A percentile compares a stretch with the other conserved stretches of the same genome.
Evolutionary conservation across 2,329 filamentous ascomycete species (phyloP).

Genomic region (Xylaria sp.): DNA sequence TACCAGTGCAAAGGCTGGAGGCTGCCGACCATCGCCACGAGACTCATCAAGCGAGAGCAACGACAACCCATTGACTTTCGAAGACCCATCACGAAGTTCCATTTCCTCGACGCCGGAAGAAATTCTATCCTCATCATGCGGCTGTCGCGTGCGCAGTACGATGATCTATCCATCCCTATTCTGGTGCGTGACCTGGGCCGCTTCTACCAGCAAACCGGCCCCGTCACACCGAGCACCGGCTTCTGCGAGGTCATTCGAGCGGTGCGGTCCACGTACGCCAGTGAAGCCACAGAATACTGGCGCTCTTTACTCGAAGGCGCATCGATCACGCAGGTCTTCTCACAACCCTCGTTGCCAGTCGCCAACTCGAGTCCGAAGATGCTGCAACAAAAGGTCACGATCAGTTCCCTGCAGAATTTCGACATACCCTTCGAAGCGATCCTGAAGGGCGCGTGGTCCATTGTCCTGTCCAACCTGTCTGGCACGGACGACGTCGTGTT

Average conservation of each 20-base stretch:
- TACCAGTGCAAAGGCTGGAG: conserved; percentile 38
- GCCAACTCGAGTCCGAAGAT: conserved; percentile 38
- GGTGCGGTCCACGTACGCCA: conserved; percentile 33
- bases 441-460: conserved; percentile 54
- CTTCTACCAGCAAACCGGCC: conserved; percentile 39
- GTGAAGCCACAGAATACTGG: conserved; percentile 44
- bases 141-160: conserved; percentile 46
- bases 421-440: conserved; percentile 48
- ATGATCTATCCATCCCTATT: conserved; percentile 41
- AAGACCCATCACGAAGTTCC: conserved; percentile 45
- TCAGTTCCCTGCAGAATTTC: conserved; percentile 39
- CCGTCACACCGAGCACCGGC: conserved; percentile 35
- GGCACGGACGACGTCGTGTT: conserved; percentile 50
- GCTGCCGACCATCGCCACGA: conserved; percentile 36
- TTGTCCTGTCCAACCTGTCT: conserved; percentile 47
- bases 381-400: conserved; percentile 36
- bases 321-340: conserved; percentile 42
- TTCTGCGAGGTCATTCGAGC: conserved; percentile 46
- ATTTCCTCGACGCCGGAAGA: conserved; percentile 44
- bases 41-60: conserved; percentile 42
- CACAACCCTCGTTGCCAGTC: conserved; percentile 38
- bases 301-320: conserved; percentile 40
- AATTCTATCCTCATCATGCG: conserved; percentile 44
- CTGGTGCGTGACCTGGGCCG: conserved; percentile 45
- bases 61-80: conserved; percentile 36